Evolutionary conservation across 1,284 basidiomycete genomes (phyloP), one percentile per base, ranked within the genome.

Genomic region (Boletus smithii): DNA sequence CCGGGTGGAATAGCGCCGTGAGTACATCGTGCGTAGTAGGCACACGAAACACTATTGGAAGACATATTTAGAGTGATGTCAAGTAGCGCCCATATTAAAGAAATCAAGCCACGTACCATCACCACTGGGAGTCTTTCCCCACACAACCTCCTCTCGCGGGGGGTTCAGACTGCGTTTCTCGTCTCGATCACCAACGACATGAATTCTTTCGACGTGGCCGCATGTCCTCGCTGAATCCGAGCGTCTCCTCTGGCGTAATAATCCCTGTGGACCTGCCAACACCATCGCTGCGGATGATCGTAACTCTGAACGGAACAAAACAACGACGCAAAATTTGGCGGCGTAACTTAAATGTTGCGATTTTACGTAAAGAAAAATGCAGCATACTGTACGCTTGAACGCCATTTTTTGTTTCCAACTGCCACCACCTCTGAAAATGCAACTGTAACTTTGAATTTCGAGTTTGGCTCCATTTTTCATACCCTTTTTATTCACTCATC

Each of bases 11-110:
- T 20, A 99, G 77, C 7, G 88, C 88, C 4, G 93, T 93, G 49
- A 99, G 69, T 49, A 98, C 93, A 66, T 97, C 93, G 65, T 97
- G 91, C 0, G 97, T 99, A 34, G 91, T 88, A 8, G 95, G 95
- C 30, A 98, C 94, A 45, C 83, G 81, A 67, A 99, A 99, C 10
- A 97, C 94, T 94, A 64, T 54, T 26, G 18, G 30, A 30, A 8
- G 27, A 33, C 22, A 31, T 30, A 49, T 49, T 36, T 44, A 46
- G 32, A 14, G 29, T 11, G n/a, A n/a, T n/a, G n/a, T n/a, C n/a
- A n/a, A n/a, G n/a, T 16, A 32, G 20, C 14, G 20, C 32, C 16
- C 24, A 14, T 30, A 17, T 20, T 6, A n/a, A 30, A 16, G 5
- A 18, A 44, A 13, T 39, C 43, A n/a, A 68, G n/a, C n/a, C n/a